Base-by-base conservation (phyloP, 805 yeast species). In the Candida tammaniensis region DNA sequence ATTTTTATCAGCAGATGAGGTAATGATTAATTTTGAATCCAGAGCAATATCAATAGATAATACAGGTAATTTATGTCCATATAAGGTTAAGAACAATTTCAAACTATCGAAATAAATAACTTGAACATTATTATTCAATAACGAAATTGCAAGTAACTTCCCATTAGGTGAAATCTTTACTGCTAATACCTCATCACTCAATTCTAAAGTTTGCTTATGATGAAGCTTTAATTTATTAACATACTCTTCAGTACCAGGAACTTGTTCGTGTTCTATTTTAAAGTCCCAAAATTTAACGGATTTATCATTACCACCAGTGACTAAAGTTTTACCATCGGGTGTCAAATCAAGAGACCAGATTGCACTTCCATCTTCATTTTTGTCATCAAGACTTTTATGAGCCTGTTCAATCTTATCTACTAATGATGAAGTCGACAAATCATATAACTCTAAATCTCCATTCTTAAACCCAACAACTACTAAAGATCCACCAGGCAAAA, bases 1-100 rank as follows among this genome's bases (percentile, higher is more conserved):
- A 59, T 93, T 93, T 60, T 93, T 93, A 62, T 93, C 99, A 0
- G 98, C 98, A 1, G 97, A 87, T 4, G 96, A 86, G 0, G 98
- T 86, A 35, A 91, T 79, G 42, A 93, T 74, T 47, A 93, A 57
- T 59, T 93, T 91, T 24, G 91, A 80, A 58, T 93, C 99, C 47
- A 59, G 70, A 1, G 98, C 86, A 27, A 93, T 88, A 55, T 93
- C 98, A 46, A 93, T 76, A 3, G 96, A 82, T 35, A 93, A 68
- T 2, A 93, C 98, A 0, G 98, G 98, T 42, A 93, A 72, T 55
- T 91, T 93, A 61, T 93, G 99, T 24, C 99, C 99, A 52, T 93
- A 93, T 40, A 93, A 68, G 51, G 91, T 86, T 44, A 93, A 68
- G 61, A 74, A 93, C 52, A 93, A 83, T 61, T 91, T 93, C 56